Base-by-base conservation (phyloP, 2,329 filamentous ascomycete species). In the Colletotrichum aenigma region DNA sequence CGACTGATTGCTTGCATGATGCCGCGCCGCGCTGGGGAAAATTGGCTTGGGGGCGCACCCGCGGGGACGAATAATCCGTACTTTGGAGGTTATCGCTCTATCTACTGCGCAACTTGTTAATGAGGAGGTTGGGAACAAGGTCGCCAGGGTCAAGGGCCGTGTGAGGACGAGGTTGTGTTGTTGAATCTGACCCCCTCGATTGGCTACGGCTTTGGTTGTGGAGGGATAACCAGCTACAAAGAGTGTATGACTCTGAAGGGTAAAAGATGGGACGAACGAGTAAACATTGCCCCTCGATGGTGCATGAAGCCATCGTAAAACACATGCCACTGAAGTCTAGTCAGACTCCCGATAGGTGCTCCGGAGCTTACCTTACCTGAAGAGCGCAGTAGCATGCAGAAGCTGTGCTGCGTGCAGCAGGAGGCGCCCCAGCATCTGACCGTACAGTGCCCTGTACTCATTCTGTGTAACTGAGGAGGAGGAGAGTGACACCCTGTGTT, bases 271-370 rank as follows among this genome's bases (percentile, higher is more conserved):
- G 73, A 68, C 8, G 56, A 65, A 65, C 28, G 48, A 74, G 74
- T 70, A 26, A 52, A 61, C 38, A 28, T n/a, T 38, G 13, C 52
- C 34, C 52, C 74, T 75, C 52, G 60, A 26, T 66, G 60, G 28
- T 74, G 74, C 60, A 66, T 55, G 70, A 71, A n/a, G 74, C 32
- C 60, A 52, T 74, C 34, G 16, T 66, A 74, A 76, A 74, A 74
- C 74, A 65, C 18, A 24, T 58, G 18, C 24, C 48, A 70, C 56
- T n/a, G 67, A 58, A n/a, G 43, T 58, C 28, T 28, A 38, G 28
- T 52, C 38, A 13, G 43, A 32, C 30, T 24, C 43, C 38, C 38
- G 38, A 62, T 15, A 72, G 32, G 32, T 36, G 32, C 26, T 28
- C 7, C 26, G 13, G 21, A 58, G 55, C 21, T 58, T 26, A 58